Conservation (phyloP, 2,329 filamentous ascomycete genomes). For the Epichloe hybrida region DNA sequence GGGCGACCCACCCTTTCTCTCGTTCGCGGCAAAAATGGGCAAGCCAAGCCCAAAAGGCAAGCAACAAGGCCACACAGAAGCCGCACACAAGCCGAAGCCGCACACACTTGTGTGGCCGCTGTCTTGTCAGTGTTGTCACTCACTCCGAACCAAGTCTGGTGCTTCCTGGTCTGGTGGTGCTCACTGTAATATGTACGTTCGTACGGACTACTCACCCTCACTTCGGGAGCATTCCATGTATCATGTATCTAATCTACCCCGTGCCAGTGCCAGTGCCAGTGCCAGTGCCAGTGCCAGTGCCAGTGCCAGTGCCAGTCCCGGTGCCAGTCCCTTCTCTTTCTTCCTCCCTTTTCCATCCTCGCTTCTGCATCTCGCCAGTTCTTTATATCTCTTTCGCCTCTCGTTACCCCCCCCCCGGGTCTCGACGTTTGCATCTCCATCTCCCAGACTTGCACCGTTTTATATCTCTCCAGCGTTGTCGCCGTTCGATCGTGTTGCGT, state of each 20-base stretch:
- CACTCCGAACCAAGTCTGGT: too few relatives aligned
- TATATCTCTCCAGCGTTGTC: not conserved
- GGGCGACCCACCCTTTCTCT: not conserved
- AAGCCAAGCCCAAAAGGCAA: not conserved
- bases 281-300: too few relatives aligned
- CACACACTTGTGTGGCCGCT: too few relatives aligned
- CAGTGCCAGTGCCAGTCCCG: not conserved
- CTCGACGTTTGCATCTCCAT: not conserved
- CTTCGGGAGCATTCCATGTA: too few relatives aligned
- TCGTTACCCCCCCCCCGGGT: not conserved
- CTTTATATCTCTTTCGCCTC: conserved; percentile 5
- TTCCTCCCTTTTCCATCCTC: conserved; percentile 1
- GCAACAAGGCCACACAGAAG: too few relatives aligned
- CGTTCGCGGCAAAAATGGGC: not conserved
- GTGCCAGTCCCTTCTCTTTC: not conserved
- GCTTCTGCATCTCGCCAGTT: conserved; percentile 3
- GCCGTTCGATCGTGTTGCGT: too few relatives aligned
- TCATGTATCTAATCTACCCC: not conserved
- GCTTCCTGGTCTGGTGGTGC: too few relatives aligned
- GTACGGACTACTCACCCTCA: too few relatives aligned
- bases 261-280: not conserved
- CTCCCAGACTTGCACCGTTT: not conserved
- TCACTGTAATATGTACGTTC: too few relatives aligned
- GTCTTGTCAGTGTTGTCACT: too few relatives aligned
- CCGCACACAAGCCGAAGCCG: too few relatives aligned